Conservation (phyloP, 139 green algal genomes). For the Chlamydomonas asymmetrica region DNA sequence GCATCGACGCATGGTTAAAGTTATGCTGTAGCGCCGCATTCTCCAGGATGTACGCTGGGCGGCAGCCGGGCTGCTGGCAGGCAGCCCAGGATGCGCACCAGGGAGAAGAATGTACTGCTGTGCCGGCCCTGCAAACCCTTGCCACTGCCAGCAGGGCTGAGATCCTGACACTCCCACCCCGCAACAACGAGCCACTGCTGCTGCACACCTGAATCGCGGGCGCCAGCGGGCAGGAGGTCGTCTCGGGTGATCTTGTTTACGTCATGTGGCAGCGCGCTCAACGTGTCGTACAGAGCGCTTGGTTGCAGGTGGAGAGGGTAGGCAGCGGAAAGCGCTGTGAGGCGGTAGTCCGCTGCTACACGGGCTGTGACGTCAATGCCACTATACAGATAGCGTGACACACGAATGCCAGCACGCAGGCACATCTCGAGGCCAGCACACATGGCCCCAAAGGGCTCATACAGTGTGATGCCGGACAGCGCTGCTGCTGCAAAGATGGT, state of each 20-base stretch:
- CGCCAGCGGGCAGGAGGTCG: not conserved
- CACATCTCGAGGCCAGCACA: no score
- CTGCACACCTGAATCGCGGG: no score
- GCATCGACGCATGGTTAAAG: no score
- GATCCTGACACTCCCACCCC: slow-evolving; percentile 28
- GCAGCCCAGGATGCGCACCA: not conserved
- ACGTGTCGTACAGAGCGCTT: not conserved
- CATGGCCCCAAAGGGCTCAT: no score
- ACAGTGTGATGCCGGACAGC: no score
- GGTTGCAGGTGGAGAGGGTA: not conserved
- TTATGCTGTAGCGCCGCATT: no score
- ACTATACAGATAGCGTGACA: no score
- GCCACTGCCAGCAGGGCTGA: slow-evolving; percentile 13
- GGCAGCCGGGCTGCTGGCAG: not conserved
- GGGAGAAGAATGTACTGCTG: not conserved
- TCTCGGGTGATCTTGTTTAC: not conserved
- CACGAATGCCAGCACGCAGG: no score
- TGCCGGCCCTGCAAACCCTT: slow-evolving; percentile 1
- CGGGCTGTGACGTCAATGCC: no score
- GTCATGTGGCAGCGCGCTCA: slow-evolving; percentile 8
- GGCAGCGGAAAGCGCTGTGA: not conserved
- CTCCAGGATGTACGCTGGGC: slow-evolving; percentile 7
- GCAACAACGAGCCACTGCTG: slow-evolving; percentile 29
- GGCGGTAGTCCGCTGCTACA: no score
- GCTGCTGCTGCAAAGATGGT: no score